Evolutionary conservation across 805 yeast species (phyloP), one percentile per base, ranked within the genome.

Genomic region (Pichia membranifaciens): DNA sequence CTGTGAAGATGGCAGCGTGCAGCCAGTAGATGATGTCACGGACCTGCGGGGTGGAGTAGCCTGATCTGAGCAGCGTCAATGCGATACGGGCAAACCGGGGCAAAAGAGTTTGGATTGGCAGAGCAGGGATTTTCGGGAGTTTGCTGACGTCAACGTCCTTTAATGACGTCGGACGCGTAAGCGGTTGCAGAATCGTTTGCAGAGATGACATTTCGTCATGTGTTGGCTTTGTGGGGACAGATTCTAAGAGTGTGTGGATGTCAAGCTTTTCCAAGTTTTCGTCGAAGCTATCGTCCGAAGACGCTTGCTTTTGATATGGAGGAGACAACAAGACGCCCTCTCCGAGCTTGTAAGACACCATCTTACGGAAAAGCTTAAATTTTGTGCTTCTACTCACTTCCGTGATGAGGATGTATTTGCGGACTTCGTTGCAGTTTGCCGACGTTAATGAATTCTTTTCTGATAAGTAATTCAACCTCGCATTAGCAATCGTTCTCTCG

Each of bases 331-430:
- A 16, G 13, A n/a, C n/a, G 12, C 43, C 29, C 17, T 33, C 6
- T 2, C 47, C 49, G 2, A 47, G 22, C 32, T 44, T 47, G 39
- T 47, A 43, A 21, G 49, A 47, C 3, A 58, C 25, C 22, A 54
- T 44, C 23, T 50, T 52, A n/a, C 51, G 17, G 35, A 63, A 58
- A 3, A 66, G 20, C 1, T 51, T 41, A 39, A 49, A 58, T 23
- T 59, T 51, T 0, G 49, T 43, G 2, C 42, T 34, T 1, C 58
- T 52, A 29, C 59, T 59, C 31, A 62, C 47, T n/a, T 43, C 37
- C 1, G 67, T 55, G 18, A 61, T 70, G 69, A 58, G 64, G 45
- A 49, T 58, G 51, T 51, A 62, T 62, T 54, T 68, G 51, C 57
- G 67, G 51, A 51, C 61, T 54, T 57, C 71, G 41, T 58, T 60